A percentile compares a stretch with the other conserved stretches of the same genome.
phyloP scores from a whole-genome alignment of 768 basidiomycete species.

The Macrolepiota fuliginosa region DNA sequence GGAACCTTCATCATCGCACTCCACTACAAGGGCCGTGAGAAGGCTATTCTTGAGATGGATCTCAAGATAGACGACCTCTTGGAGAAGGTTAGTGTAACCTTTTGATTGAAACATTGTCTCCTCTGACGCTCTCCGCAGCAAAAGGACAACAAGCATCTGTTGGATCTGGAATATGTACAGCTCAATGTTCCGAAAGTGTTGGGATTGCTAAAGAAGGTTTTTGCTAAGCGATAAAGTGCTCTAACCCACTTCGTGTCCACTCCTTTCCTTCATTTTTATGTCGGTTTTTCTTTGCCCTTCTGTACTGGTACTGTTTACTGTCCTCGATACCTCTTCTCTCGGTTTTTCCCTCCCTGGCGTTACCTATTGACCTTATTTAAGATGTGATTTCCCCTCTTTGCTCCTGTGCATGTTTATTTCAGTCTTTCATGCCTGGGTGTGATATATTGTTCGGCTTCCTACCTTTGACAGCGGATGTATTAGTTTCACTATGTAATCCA shows the following conservation, averaged over 20 bases:
- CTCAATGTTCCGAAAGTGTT: conserved; percentile 95
- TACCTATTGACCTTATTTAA: conserved; percentile 12
- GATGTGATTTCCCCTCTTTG: conserved; percentile 5
- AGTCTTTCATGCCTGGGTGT: conserved; percentile 13
- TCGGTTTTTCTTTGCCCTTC: conserved; percentile 10
- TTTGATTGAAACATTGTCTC: conserved; percentile 1
- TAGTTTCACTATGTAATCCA: conserved; percentile 26
- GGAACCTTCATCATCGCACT: conserved; percentile 99
- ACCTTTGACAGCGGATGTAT: conserved; percentile 31
- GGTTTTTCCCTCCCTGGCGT: conserved; percentile 14
- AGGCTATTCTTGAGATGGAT: conserved; percentile 99
- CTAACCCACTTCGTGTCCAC: background rate
- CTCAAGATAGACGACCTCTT: conserved; percentile 97
- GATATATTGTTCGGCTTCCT: conserved; percentile 18
- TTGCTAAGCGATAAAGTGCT: conserved; percentile 70
- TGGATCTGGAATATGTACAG: conserved; percentile 98
- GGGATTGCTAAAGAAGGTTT: conserved; percentile 90
- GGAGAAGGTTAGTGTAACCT: conserved; percentile 72
- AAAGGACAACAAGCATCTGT: conserved; percentile 96
- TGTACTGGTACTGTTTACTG: conserved; percentile 9
- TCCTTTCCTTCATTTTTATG: conserved; percentile 7
- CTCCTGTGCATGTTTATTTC: conserved; percentile 10
- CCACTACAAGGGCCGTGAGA: conserved; percentile 98
- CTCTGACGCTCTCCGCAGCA: conserved; percentile 52
- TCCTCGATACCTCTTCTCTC: conserved; percentile 12